phyloP scores from a whole-genome alignment of 164 flowering plant species.

The Vitis vinifera region DNA sequence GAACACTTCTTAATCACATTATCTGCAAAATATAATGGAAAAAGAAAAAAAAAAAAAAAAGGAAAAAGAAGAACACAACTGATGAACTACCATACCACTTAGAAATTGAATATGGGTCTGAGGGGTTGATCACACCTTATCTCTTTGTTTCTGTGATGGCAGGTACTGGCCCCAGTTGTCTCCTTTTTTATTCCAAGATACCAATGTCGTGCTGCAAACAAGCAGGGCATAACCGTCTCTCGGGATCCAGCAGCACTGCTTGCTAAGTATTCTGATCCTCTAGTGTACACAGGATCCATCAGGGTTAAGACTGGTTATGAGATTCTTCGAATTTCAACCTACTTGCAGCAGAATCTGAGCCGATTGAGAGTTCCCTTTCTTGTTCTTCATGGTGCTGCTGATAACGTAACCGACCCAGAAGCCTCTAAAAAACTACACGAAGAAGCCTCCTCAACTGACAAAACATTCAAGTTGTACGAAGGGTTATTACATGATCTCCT shows the following conservation, averaged over 20 bases:
- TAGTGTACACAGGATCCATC: constrained; percentile 82
- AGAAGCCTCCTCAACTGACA: constrained; percentile 78
- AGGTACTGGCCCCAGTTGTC: constrained; percentile 83
- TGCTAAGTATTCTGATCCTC: constrained; percentile 87
- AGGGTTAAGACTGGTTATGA: constrained; percentile 78
- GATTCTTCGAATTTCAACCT: constrained; percentile 59
- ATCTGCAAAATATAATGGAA: no score
- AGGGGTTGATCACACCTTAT: no score
- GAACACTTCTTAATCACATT: neutral
- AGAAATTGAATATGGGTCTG: no score
- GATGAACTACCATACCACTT: no score
- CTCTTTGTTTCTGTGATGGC: neutral
- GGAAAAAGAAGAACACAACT: no score
- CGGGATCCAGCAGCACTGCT: constrained; percentile 76
- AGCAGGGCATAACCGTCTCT: constrained; percentile 60
- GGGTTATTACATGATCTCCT: constrained; percentile 85
- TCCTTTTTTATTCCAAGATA: constrained; percentile 65
- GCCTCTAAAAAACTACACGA: constrained; percentile 63
- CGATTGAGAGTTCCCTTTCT: constrained; percentile 58
- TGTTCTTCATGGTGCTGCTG: constrained; percentile 88
- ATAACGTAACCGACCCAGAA: constrained; percentile 75
- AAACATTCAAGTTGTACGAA: constrained; percentile 63
- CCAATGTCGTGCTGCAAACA: constrained; percentile 65
- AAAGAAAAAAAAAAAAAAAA: no score
- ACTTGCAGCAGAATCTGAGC: constrained; percentile 57